Base-by-base conservation (phyloP, 2,329 filamentous ascomycete genomes). In the Hyphodiscus sp. region DNA sequence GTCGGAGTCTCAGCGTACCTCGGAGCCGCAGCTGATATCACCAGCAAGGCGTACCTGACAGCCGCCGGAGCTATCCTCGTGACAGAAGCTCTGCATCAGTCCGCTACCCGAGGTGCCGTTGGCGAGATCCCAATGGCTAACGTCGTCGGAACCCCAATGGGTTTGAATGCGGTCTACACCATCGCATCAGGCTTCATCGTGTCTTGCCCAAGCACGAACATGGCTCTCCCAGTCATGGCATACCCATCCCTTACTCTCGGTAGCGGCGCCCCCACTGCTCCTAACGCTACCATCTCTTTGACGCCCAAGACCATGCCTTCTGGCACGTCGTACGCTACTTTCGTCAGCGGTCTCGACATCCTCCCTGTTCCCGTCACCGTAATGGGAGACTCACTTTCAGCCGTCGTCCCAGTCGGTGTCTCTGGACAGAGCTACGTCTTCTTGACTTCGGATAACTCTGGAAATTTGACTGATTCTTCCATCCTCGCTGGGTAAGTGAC, bases 1-100 rank as follows among this genome's bases (percentile, higher is more conserved):
- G 76, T 83, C 45, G 80, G 80, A 59, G 76, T 81, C 47, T 78
- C 75, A 29, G 80, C 80, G 26, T 85, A 84, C 69, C 75, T 87
- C 44, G 82, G 82, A 52, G 83, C 82, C 23, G 83, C 83, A 11
- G 76, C 76, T 33, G 72, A 74, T 54, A 82, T 82, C 58, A 75
- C 78, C 55, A 73, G 76, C 62, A 77, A 81, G 61, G 71, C 73
- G 15, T 84, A 84, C 67, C 71, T 87, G 38, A 79, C 78, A 0
- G 78, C 78, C 5, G 83, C 83, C 0, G 83, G 78, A n/a, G 76
- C 77, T 51, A 82, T 88, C 63, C 72, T 87, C 38, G 81, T 80
- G 41, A 79, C 85, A 47, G 83, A 87, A 64, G 77, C 83, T 41
- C 77, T 84, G n/a, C 83, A 87, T 71, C 78, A 79, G 9, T 73